phyloP scores from a whole-genome alignment of 148 eudicot genomes.

The Vaccinium macrocarpon region DNA sequence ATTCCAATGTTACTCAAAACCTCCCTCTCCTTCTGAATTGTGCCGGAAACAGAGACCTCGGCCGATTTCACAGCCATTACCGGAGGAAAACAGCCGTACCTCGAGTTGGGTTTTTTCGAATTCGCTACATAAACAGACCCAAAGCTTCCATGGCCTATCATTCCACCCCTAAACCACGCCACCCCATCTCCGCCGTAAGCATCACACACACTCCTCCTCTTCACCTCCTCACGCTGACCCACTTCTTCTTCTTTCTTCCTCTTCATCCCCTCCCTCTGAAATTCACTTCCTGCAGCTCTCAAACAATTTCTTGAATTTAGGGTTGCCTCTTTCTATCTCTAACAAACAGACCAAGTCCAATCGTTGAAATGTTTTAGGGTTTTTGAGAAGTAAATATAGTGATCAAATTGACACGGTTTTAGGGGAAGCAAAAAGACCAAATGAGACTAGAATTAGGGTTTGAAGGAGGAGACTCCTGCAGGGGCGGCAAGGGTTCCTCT shows the following conservation, averaged over 20 bases:
- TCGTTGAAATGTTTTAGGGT: neutral
- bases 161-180: constrained; percentile 33
- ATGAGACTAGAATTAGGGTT: neutral
- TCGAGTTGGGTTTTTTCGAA: constrained; percentile 28
- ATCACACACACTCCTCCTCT: constrained; percentile 5
- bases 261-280: neutral
- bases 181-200: constrained; percentile 38
- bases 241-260: constrained; percentile 13
- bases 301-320: neutral
- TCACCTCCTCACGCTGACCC: neutral
- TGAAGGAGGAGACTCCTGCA: neutral
- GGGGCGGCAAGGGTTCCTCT: neutral
- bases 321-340: neutral
- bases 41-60: constrained; percentile 34
- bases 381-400: neutral
- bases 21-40: constrained; percentile 41
- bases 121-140: constrained; percentile 36
- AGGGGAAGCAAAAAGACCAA: neutral
- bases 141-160: constrained; percentile 44
- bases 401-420: constrained; percentile 9
- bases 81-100: constrained; percentile 23
- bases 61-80: constrained; percentile 41
- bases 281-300: neutral
- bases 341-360: neutral
- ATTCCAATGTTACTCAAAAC: constrained; percentile 22